phyloP scores from a whole-genome alignment of 1,139 yeast species.

The Debaryomyces sp. region DNA sequence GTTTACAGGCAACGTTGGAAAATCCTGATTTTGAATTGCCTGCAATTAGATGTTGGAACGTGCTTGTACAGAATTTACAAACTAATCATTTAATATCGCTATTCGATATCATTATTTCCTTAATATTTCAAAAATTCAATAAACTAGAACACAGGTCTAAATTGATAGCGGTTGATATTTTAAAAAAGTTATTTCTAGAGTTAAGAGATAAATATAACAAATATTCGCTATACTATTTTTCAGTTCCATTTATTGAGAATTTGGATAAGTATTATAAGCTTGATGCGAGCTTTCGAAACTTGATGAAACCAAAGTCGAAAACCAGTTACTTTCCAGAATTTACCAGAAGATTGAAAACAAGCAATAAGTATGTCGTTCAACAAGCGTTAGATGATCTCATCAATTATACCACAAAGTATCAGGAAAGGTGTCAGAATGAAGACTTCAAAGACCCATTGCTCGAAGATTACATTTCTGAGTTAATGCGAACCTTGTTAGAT shows the following conservation, averaged over 20 bases:
- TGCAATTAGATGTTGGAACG: conserved; percentile 71
- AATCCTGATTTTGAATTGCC: conserved; percentile 59
- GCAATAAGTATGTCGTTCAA: conserved; percentile 74
- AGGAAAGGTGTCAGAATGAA: conserved; percentile 48
- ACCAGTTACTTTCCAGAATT: conserved; percentile 49
- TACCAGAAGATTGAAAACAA: conserved; percentile 59
- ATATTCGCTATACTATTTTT: conserved; percentile 51
- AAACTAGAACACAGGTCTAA: conserved; percentile 51
- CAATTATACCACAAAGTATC: conserved; percentile 51
- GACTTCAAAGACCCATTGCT: conserved; percentile 32
- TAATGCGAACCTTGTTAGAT: conserved; percentile 59
- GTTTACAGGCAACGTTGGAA: conserved; percentile 80
- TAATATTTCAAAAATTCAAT: conserved; percentile 64
- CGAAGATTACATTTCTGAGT: conserved; percentile 38
- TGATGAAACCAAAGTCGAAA: conserved; percentile 31
- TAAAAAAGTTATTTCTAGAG: conserved; percentile 41
- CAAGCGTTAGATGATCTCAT: conserved; percentile 76
- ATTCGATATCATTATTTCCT: conserved; percentile 47
- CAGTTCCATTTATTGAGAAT: conserved; percentile 51
- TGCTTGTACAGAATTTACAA: conserved; percentile 51
- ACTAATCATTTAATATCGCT: conserved; percentile 54
- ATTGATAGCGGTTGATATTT: conserved; percentile 46
- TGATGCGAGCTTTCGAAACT: conserved; percentile 27
- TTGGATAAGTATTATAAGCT: conserved; percentile 30
- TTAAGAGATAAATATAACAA: conserved; percentile 36